phyloP scores from a whole-genome alignment of 176 grass and related monocot species.

The Rhynchospora tenuis region DNA sequence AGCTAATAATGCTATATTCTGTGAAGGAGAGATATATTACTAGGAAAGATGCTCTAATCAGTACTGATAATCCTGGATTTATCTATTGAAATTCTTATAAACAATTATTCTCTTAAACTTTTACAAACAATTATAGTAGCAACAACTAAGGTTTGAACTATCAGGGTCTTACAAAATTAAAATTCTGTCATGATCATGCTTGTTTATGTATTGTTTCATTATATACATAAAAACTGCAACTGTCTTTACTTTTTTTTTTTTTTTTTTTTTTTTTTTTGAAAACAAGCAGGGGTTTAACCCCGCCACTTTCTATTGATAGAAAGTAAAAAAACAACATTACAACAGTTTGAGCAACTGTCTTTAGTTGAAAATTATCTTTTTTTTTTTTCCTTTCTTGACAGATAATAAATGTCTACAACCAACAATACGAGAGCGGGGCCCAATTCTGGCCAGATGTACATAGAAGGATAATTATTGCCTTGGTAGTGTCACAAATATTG shows the following conservation, averaged over 20 bases:
- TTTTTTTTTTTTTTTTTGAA: no score
- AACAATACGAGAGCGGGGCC: constrained; percentile 81
- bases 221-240: neutral
- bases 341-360: no score
- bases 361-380: constrained; percentile 13
- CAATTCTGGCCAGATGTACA: constrained; percentile 94
- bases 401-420: constrained; percentile 95
- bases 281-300: no score
- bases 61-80: neutral
- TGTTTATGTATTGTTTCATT: neutral
- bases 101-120: neutral
- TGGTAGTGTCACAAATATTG: constrained; percentile 84
- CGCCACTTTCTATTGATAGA: no score
- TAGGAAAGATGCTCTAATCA: neutral
- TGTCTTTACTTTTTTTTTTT: constrained; percentile 15
- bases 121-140: neutral
- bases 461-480: constrained; percentile 47
- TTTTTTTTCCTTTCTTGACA: constrained; percentile 28
- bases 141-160: neutral
- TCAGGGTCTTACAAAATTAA: neutral
- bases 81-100: neutral
- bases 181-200: neutral
- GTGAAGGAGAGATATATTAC: neutral
- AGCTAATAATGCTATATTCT: neutral
- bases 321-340: no score